Conservation (phyloP, 257 asterid species). For the Ilex asprella region DNA sequence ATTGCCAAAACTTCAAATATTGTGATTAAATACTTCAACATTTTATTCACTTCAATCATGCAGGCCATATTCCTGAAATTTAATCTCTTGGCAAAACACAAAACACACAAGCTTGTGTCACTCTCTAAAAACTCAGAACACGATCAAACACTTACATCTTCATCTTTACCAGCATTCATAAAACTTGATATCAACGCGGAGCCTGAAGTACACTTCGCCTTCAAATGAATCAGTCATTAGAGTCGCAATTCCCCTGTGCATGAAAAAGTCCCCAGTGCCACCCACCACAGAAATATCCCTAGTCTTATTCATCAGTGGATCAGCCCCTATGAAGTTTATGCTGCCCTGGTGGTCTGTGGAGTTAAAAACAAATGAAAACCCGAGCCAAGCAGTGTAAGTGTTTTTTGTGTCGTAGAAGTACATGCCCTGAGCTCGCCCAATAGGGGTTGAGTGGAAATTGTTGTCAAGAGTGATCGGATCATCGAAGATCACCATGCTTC, state of each 20-base stretch:
- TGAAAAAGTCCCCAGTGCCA: slow-evolving; percentile 10
- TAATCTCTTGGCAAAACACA: no score
- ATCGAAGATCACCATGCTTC: background rate
- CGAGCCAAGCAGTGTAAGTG: background rate
- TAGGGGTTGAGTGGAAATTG: background rate
- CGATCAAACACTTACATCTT: no score
- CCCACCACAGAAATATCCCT: slow-evolving; percentile 10
- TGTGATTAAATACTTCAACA: no score
- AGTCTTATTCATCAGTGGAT: background rate
- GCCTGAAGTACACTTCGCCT: slow-evolving; percentile 9
- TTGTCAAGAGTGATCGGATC: slow-evolving; percentile 1
- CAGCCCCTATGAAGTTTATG: background rate
- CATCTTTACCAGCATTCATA: slow-evolving; percentile 6
- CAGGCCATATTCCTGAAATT: no score
- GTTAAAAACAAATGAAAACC: background rate
- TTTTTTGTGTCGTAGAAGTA: background rate
- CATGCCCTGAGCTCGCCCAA: background rate
- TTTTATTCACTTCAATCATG: no score
- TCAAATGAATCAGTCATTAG: slow-evolving; percentile 5
- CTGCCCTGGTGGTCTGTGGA: background rate
- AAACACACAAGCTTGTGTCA: no score
- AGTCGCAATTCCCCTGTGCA: slow-evolving; percentile 9
- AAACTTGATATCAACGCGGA: slow-evolving; percentile 7
- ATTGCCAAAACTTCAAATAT: no score
- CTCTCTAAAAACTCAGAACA: no score